These are phyloP conservation scores for Acrasis kona DNA, from an alignment of 78 protist genomes.

Conservation along the genomic window DNA sequence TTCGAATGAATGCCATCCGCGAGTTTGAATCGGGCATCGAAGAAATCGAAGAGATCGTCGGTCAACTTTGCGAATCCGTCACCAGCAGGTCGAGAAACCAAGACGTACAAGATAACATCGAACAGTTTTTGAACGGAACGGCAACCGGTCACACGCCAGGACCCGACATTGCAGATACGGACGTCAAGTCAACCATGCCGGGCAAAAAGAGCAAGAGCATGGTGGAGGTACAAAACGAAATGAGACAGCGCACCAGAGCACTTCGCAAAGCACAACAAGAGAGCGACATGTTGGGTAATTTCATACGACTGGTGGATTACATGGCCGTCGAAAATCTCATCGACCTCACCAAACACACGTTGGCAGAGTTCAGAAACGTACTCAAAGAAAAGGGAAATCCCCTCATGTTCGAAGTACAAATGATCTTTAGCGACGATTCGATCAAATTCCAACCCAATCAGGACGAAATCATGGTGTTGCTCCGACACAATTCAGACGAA, in stretches of 20 bases:
- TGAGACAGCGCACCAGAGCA: neutral
- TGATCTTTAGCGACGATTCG: neutral
- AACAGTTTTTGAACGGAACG: neutral
- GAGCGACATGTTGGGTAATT: slow-evolving; percentile 1
- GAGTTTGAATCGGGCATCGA: neutral
- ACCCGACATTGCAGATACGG: neutral
- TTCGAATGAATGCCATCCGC: neutral
- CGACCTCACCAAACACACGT: neutral
- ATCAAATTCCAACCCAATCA: neutral
- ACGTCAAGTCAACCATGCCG: neutral
- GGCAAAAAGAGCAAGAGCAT: slow-evolving; percentile 26
- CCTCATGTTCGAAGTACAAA: neutral
- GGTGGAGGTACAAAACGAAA: slow-evolving; percentile 17
- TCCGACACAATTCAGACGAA: neutral
- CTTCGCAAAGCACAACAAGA: slow-evolving; percentile 6
- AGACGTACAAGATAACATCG: neutral
- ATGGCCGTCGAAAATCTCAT: slow-evolving; percentile 23
- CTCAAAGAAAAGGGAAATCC: neutral
- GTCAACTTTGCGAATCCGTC: slow-evolving; percentile 15
- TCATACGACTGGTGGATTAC: slow-evolving; percentile 45
- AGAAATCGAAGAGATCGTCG: neutral
- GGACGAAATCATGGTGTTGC: slow-evolving; percentile 1
- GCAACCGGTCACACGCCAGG: no score
- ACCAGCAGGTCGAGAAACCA: slow-evolving; percentile 25
- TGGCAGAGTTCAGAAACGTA: neutral